Evolutionary conservation across 2,329 filamentous ascomycete genomes (phyloP).

Genomic region (Teratosphaeria destructans): DNA sequence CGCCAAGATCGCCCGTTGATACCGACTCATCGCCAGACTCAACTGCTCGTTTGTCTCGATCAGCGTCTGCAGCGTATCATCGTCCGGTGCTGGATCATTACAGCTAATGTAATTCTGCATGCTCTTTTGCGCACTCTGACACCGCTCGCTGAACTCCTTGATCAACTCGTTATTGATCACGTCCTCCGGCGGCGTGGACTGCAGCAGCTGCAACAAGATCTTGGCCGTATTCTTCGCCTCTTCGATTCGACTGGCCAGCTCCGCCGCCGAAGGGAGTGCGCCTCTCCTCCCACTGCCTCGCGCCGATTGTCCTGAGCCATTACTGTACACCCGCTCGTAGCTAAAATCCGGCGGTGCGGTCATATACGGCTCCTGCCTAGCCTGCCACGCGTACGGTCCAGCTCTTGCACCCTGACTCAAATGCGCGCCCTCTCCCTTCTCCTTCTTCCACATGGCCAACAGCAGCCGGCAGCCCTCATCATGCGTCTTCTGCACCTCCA

Average conservation of each 20-base stretch:
- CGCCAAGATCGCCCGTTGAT: slow-evolving; percentile 65
- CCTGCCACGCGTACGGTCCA: not conserved
- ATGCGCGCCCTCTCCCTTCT: slow-evolving; percentile 48
- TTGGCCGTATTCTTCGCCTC: slow-evolving; percentile 86
- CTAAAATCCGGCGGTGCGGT: not conserved
- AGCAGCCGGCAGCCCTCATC: slow-evolving; percentile 65
- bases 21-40: slow-evolving; percentile 68
- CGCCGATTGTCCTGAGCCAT: not conserved
- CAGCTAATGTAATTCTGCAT: slow-evolving; percentile 79
- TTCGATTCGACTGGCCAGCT: slow-evolving; percentile 74
- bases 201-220: slow-evolving; percentile 81
- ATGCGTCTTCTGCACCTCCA: slow-evolving; percentile 60
- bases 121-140: slow-evolving; percentile 66
- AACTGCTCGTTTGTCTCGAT: slow-evolving; percentile 94
- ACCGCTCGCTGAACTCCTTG: slow-evolving; percentile 83
- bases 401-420: slow-evolving; percentile 5
- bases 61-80: slow-evolving; percentile 83
- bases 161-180: slow-evolving; percentile 77
- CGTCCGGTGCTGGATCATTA: slow-evolving; percentile 71
- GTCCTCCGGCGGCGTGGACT: slow-evolving; percentile 69
- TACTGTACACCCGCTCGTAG: not conserved
- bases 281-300: not conserved
- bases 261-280: slow-evolving; percentile 53
- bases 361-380: not conserved
- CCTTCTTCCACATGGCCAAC: slow-evolving; percentile 79